Evolutionary conservation across 2,329 filamentous ascomycete species (phyloP).

Genomic region (Clarireedia homoeocarpa): DNA sequence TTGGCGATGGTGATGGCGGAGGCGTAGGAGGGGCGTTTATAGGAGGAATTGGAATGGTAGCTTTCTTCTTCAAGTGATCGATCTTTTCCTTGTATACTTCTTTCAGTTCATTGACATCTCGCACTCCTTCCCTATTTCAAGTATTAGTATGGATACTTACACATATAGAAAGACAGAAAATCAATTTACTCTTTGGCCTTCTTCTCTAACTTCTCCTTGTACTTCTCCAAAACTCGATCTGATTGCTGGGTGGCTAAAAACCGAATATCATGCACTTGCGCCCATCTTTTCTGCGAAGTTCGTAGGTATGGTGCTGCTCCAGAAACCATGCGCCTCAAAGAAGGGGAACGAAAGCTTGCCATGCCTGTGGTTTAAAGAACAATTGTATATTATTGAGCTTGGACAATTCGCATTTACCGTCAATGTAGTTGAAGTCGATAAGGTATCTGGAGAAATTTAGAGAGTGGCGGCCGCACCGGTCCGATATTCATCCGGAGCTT

Average conservation of each 20-base stretch:
- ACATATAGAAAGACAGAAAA: background rate
- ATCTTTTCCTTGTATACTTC: conserved; percentile 83
- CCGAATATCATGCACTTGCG: conserved; percentile 84
- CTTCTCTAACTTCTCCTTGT: conserved; percentile 72
- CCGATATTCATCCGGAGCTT: too few species aligned
- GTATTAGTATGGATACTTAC: background rate
- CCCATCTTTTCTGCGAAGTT: conserved; percentile 68
- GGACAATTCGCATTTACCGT: background rate
- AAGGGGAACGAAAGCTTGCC: conserved; percentile 41
- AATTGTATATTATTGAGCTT: background rate
- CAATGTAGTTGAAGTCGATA: background rate
- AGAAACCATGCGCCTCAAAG: conserved; percentile 37
- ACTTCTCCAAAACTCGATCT: conserved; percentile 69
- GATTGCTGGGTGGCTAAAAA: conserved; percentile 75
- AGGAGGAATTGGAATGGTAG: conserved; percentile 41
- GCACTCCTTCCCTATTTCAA: conserved; percentile 46
- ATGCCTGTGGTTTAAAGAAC: conserved; percentile 29
- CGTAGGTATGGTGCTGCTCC: conserved; percentile 26
- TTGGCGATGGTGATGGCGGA: conserved; percentile 20
- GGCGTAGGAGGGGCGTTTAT: conserved; percentile 27
- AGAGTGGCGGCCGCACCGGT: too few species aligned
- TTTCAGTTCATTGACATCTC: conserved; percentile 68
- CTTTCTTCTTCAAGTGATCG: conserved; percentile 57
- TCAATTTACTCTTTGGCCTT: conserved; percentile 60
- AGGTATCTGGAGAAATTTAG: too few species aligned